Conservation (phyloP, 2,329 filamentous ascomycete genomes). For the Epichloe sp. region DNA sequence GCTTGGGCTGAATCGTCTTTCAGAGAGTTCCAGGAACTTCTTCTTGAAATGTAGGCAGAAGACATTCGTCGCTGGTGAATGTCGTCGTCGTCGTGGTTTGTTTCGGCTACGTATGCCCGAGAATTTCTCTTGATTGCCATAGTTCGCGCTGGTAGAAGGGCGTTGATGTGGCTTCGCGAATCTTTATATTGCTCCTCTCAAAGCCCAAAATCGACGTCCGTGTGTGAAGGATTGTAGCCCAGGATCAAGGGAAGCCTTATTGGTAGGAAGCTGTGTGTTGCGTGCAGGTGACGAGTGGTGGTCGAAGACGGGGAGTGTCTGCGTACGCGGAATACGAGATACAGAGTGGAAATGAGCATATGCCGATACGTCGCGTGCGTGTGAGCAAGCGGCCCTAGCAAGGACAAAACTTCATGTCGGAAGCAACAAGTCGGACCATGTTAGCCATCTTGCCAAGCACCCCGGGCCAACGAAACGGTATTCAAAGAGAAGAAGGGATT, state of each 20-base stretch:
- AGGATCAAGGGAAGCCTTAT: not conserved
- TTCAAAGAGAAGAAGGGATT: not conserved
- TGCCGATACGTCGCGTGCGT: slow-evolving; percentile 1
- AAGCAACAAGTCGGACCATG: slow-evolving; percentile 9
- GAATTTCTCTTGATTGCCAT: slow-evolving; percentile 15
- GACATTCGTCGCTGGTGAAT: slow-evolving; percentile 4
- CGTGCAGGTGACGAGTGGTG: not conserved
- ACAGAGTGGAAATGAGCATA: not conserved
- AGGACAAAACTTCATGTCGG: slow-evolving; percentile 9
- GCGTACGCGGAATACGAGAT: not conserved
- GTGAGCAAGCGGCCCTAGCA: slow-evolving; percentile 8
- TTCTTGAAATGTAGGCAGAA: slow-evolving; percentile 15
- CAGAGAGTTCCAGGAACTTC: slow-evolving; percentile 17
- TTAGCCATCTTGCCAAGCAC: slow-evolving; percentile 12
- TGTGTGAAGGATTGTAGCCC: too few species aligned
- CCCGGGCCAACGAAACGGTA: not conserved
- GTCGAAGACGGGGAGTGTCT: not conserved
- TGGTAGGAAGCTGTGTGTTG: not conserved
- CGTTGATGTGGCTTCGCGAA: too few species aligned
- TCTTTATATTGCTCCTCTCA: too few species aligned
- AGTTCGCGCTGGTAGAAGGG: not conserved
- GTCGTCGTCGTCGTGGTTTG: slow-evolving; percentile 6
- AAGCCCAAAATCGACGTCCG: too few species aligned
- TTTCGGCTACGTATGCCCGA: slow-evolving; percentile 11
- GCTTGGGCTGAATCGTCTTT: slow-evolving; percentile 15